Base-by-base conservation (phyloP, 2,329 filamentous ascomycete species). In the Sphaerostilbella broomeana region DNA sequence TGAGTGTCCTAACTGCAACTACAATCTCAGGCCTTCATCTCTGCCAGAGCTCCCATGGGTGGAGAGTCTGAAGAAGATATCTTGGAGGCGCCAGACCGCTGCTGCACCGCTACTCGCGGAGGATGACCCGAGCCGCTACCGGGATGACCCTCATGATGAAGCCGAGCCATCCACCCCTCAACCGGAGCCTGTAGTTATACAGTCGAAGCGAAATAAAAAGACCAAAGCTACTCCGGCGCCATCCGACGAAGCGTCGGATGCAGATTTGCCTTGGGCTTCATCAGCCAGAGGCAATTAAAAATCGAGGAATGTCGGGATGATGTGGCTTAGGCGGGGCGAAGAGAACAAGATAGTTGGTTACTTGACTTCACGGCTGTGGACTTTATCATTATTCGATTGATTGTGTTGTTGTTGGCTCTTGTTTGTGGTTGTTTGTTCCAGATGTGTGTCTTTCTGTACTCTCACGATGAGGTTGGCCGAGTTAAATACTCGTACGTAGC, bases 1-100 rank as follows among this genome's bases (percentile, higher is more conserved):
- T 20, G 56, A 66, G 40, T 68, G 65, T 41, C 64, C 64, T 4
- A 56, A 65, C 46, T 68, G 65, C 52, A 57, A 57, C 35, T 53
- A 51, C 39, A 54, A 56, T 5, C 53, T 68, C 11, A 60, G 63
- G 6, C 62, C 63, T 4, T 45, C 53, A 4, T 46, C 53, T n/a
- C 40, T 61, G n/a, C 62, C 62, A 12, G 43, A 57, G 21, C 45
- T 64, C 9, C 62, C 64, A 26, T 63, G 61, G 61, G 35, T 56
- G 8, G 43, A 50, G 31, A 48, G 46, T 16, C 39, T 55, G 28
- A 34, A 40, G 31, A 40, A 40, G 19, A 29, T 40, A 19, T 29
- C 38, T 30, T 44, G 45, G 9, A 44, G 47, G 29, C 44, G 47
- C n/a, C 33, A 29, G 10, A 45, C 40, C 20, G 52, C 51, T 29